Evolutionary conservation across 208 protist genomes (phyloP), one percentile per base, ranked within the genome.

Genomic region (Angomonas ambiguus): DNA sequence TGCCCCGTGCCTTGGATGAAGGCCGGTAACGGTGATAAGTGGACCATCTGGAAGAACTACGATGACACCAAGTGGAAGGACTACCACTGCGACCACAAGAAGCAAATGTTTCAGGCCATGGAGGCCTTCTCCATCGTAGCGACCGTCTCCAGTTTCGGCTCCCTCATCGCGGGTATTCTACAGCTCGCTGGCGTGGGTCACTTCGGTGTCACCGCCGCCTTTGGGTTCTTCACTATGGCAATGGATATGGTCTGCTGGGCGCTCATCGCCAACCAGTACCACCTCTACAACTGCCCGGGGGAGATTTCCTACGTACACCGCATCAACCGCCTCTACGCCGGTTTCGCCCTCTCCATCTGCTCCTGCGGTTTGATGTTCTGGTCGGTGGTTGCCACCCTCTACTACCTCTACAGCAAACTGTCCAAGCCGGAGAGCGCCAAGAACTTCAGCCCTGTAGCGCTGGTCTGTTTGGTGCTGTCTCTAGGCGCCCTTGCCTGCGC

Each of bases 241-340:
- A 62, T 69, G 34, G 66, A 8, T 18, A 51, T 86, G 32, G 42
- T 73, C 60, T 51, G 63, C 41, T 86, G 80, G 80, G 71, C 80
- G 20, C 58, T 86, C 27, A 60, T 65, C 3, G 73, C 77, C n/a
- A 62, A 76, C 70, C 66, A 77, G 73, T 86, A 80, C 68, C 76
- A 82, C 80, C 65, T 67, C 63, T 73, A 77, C 70, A 82, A 57
- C 69, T 86, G 80, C 68, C 67, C 71, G n/a, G 64, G 53, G 11
- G 67, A 75, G 41, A 5, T 59, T 20, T 34, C 51, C 20, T 79
- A 78, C 67, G 76, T 71, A 30, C 13, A 64, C 31, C 42, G 35
- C 53, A 63, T 84, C 35, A 82, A 71, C 65, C 75, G 76, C 60
- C 77, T 86, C 30, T 67, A 77, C 72, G 69, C 71, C 41, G 80